Conservation (phyloP, 306 rosid genomes). For the Medicago lupulina region DNA sequence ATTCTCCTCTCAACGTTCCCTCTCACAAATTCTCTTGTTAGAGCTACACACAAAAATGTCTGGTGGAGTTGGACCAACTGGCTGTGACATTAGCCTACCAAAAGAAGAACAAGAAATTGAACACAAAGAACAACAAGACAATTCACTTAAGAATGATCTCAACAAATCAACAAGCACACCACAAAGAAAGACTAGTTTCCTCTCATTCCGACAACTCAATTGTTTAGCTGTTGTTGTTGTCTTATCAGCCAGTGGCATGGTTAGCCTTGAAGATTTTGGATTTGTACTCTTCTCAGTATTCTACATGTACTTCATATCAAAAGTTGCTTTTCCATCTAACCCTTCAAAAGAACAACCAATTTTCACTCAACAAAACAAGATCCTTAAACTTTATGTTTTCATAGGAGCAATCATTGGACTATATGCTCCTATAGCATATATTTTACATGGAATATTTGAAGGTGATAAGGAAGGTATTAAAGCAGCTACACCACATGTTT, state of each 20-base stretch:
- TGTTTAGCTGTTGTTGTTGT: constrained; percentile 61
- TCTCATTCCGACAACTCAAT: constrained; percentile 74
- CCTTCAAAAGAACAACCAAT: constrained; percentile 48
- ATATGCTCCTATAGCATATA: constrained; percentile 70
- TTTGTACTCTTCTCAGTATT: constrained; percentile 61
- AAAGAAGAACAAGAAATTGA: constrained; percentile 53
- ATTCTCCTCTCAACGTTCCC: neutral
- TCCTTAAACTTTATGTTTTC: constrained; percentile 61
- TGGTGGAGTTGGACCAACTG: constrained; percentile 83
- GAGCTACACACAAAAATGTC: constrained; percentile 57
- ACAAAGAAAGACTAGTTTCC: constrained; percentile 41
- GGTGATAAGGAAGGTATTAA: constrained; percentile 83
- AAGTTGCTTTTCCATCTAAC: constrained; percentile 66
- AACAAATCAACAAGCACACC: constrained; percentile 21
- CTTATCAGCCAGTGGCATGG: constrained; percentile 84
- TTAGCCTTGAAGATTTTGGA: constrained; percentile 65
- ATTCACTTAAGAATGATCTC: constrained; percentile 32
- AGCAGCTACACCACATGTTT: constrained; percentile 89
- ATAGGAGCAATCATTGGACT: constrained; percentile 72
- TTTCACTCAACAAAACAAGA: constrained; percentile 56
- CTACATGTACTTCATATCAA: constrained; percentile 72
- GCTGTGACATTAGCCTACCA: constrained; percentile 63
- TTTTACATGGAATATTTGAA: constrained; percentile 68
- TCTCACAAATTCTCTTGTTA: neutral
- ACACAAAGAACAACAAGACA: constrained; percentile 54